Evolutionary conservation across 2,329 filamentous ascomycete species (phyloP), one percentile per base, ranked within the genome.

Genomic region (Colletotrichum phormii): DNA sequence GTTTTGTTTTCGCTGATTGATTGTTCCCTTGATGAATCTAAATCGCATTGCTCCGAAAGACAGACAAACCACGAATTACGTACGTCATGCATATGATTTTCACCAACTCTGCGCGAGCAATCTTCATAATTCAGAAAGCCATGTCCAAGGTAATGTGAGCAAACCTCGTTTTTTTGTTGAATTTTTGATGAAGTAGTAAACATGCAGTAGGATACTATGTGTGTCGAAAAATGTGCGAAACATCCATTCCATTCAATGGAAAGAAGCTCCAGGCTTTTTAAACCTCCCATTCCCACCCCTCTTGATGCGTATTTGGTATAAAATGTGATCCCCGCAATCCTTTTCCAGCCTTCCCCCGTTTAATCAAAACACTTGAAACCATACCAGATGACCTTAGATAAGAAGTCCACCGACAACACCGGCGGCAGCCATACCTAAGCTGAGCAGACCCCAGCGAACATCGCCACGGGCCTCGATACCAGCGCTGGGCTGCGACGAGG

Each of bases 321-420:
- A 63, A 31, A 35, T 3, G 22, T 13, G 12, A 53, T 9, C 15
- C 8, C 11, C 13, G 4, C 5, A 22, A 13, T 29, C 61, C 13
- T 46, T 46, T 22, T 18, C 59, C 24, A 13, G 13, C 7, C 22
- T 8, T 29, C 7, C 1, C 6, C 22, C 13, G 6, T 3, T 7
- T 24, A 7, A 1, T n/a, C 49, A 61, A 61, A 61, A 46, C 1
- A 24, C 26, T 29, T 13, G 5, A 54, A 26, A 15, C 3, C n/a
- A n/a, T 2, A 5, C 5, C 31, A 15, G 13, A 18, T 1, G 15
- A 9, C 2, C 31, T 64, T 67, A 75, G 37, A 75, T 53, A 57
- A 75, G 67, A 4, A 75, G 63, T 0, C 73, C 73, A 12, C 73
- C 73, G 24, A 74, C 51, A 37, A 75, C 29, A 33, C 71, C 73